These are phyloP conservation scores for Giardia duodenalis DNA, from an alignment of 208 protist genomes.

Conservation along the genomic window DNA sequence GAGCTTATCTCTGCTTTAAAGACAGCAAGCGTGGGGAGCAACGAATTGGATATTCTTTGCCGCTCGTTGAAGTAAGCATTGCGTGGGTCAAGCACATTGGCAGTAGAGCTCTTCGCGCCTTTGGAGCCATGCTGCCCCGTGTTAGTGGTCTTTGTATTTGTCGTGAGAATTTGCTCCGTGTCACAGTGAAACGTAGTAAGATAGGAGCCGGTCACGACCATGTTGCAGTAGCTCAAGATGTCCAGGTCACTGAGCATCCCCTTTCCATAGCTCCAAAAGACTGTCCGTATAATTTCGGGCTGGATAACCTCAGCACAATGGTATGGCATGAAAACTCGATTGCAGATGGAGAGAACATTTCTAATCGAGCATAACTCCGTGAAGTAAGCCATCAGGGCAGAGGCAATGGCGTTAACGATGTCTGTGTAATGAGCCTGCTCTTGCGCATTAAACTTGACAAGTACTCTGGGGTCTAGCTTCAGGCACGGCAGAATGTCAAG, in stretches of 20 bases:
- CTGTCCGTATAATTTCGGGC: not conserved
- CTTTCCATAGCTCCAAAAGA: not conserved
- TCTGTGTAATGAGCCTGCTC: not conserved
- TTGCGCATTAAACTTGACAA: not conserved
- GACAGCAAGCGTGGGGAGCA: not conserved
- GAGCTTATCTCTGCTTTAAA: not conserved
- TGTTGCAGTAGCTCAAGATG: not conserved
- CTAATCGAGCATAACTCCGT: not conserved
- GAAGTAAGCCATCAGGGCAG: not conserved
- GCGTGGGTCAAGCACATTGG: not conserved
- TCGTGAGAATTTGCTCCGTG: not conserved
- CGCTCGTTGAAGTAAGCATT: not conserved
- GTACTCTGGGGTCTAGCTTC: not conserved
- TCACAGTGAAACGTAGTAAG: not conserved
- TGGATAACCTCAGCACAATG: not conserved
- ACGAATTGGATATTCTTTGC: not conserved
- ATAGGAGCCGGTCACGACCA: not conserved
- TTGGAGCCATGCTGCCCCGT: not conserved
- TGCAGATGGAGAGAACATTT: not conserved
- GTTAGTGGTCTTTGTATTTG: not conserved
- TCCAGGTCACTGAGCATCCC: not conserved
- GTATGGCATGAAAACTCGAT: not conserved
- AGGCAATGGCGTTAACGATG: not conserved
- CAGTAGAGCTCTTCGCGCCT: not conserved
- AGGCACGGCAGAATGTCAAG: not conserved